Evolutionary conservation across 2,329 filamentous ascomycete genomes (phyloP), one percentile per base, ranked within the genome.

Genomic region (Penicillium sp.): DNA sequence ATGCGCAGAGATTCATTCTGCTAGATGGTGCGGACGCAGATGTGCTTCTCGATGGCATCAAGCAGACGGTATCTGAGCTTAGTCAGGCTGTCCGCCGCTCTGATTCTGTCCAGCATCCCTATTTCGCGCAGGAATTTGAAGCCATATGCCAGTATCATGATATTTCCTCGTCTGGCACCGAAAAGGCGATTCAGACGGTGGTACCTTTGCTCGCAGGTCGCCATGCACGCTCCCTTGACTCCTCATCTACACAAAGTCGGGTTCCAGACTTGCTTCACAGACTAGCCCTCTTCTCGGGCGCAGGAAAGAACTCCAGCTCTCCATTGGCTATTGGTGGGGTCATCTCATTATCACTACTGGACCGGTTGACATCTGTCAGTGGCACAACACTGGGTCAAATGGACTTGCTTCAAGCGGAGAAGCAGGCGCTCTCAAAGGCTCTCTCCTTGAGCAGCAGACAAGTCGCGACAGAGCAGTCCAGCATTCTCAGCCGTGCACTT

Each of bases 381-480:
- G 77, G 81, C 25, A 84, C 88, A 0, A 83, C 79, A 48, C 76
- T 92, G 41, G 82, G 82, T 48, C 85, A 86, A 43, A 76, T 92
- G 50, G 81, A 84, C 47, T 79, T 89, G 17, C 78, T 92, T 0
- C 87, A 90, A 72, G 78, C 81, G 1, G 89, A 92, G 69, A 75
- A 90, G 52, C 86, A 86, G 8, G 78, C 84, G 3, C 77, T 90
- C 60, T 85, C 85, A 10, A 80, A 81, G 47, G 82, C 86, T 57
- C 67, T 90, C 28, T 76, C 83, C 50, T 71, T 75, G 38, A 79
- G 85, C 59, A 82, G 81, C 55, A 69, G 76, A 35, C 75, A 84
- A 28, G 73, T 89, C 43, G 73, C 79, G 3, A 71, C 77, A 14
- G 81, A 87, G 65, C 81, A 85, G 2, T 66, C 85, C 3, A 67